Evolutionary conservation across 2,329 filamentous ascomycete genomes (phyloP).

Genomic region (Karstenula rhodostoma): DNA sequence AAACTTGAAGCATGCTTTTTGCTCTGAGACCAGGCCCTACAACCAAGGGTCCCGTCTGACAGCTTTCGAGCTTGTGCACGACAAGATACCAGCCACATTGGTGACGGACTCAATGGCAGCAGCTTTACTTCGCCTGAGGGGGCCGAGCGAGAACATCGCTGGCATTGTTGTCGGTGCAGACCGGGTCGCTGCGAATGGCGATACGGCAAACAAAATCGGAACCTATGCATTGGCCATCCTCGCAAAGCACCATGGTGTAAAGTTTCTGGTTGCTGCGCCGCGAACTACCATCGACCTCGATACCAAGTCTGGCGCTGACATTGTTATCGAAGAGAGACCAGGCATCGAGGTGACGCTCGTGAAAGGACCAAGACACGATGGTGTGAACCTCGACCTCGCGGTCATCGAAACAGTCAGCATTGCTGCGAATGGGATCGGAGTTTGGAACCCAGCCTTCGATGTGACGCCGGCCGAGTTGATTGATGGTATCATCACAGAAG

Average conservation of each 20-base stretch:
- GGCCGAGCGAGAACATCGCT: slow-evolving; percentile 70
- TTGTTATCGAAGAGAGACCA: slow-evolving; percentile 89
- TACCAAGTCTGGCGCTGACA: slow-evolving; percentile 78
- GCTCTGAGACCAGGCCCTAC: slow-evolving; percentile 95
- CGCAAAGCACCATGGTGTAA: slow-evolving; percentile 85
- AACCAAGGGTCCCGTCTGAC: slow-evolving; percentile 97
- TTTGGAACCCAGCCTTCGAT: slow-evolving; percentile 98
- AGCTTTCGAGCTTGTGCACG: slow-evolving; percentile 94
- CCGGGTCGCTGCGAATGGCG: slow-evolving; percentile 92
- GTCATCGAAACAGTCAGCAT: slow-evolving; percentile 78
- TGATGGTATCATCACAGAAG: slow-evolving; percentile 93
- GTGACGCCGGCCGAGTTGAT: slow-evolving; percentile 90
- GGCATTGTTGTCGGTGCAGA: slow-evolving; percentile 96
- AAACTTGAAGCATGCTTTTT: slow-evolving; percentile 83
- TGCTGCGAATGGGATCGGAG: slow-evolving; percentile 76
- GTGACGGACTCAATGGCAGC: slow-evolving; percentile 98
- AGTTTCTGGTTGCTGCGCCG: slow-evolving; percentile 93
- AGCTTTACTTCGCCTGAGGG: slow-evolving; percentile 75
- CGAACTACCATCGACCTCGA: slow-evolving; percentile 91
- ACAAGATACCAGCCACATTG: slow-evolving; percentile 87
- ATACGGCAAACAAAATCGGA: slow-evolving; percentile 98
- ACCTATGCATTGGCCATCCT: slow-evolving; percentile 94
- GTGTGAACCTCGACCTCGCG: slow-evolving; percentile 69
- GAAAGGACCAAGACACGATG: slow-evolving; percentile 74
- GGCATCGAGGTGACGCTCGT: slow-evolving; percentile 84